Base-by-base conservation (phyloP, 1,284 basidiomycete species). In the Moesziomyces sp. region DNA sequence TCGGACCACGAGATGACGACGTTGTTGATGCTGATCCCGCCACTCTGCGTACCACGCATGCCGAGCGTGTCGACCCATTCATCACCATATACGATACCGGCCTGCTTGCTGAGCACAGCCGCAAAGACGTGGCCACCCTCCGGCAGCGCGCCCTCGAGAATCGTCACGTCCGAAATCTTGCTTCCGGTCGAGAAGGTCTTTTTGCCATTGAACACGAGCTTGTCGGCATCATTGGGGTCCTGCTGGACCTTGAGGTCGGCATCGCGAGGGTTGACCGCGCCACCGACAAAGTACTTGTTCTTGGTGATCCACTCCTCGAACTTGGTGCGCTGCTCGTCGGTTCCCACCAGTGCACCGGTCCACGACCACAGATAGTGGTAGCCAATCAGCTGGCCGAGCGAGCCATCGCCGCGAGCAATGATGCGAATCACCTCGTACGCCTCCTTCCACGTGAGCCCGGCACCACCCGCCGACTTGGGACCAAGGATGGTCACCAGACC, bases 11-110 rank as follows among this genome's bases (percentile, higher is more conserved):
- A 65, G 1, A 79, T 75, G 24, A 58, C 54, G 42, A 85, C 82
- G 54, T 83, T 62, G 11, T 55, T 54, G 52, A 85, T 78, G n/a
- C 56, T 64, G 46, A 84, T 78, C 10, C 76, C 76, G 26, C 83
- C 83, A 14, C 59, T 65, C 55, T 82, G 79, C 0, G 83, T 83
- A 34, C 78, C 81, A 19, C 83, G 76, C 75, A 84, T 79, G n/a
- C 84, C 84, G n/a, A 85, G 69, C 5, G 79, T 82, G 66, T 84
- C 82, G 46, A 81, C 78, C 84, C 84, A 85, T 58, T 85, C 81
- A 55, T 84, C 81, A 10, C 80, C 79, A 49, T 83, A 85, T 13
- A 56, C 59, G 74, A 85, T 83, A 11, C 79, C 83, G 18, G 64
- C 52, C 65, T 64, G 76, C 50, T 76, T 81, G 76, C 68, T 77